A percentile compares a stretch with the other conserved stretches of the same genome.
Evolutionary conservation across 148 eudicot genomes (phyloP).

Genomic region (Amaranthus cruentus): DNA sequence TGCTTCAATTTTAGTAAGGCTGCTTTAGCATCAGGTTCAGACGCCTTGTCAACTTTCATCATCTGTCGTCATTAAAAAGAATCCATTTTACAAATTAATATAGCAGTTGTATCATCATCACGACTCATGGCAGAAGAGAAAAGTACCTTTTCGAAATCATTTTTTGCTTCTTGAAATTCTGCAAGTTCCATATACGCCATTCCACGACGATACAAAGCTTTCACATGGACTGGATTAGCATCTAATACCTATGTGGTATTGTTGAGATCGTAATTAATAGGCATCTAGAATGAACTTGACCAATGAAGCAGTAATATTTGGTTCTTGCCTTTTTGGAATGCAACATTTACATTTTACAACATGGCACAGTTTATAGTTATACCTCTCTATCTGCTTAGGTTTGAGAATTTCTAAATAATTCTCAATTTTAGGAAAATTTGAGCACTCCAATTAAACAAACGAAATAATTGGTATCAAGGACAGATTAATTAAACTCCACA

Average conservation of each 20-base stretch:
- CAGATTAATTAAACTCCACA: not conserved
- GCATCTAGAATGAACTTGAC: not conserved
- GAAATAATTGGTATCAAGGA: not conserved
- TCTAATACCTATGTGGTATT: conserved; percentile 62
- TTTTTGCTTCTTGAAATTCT: conserved; percentile 88
- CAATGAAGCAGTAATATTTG: not conserved
- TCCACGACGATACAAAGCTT: conserved; percentile 96
- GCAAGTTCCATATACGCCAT: conserved; percentile 90
- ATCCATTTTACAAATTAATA: conserved; percentile 12
- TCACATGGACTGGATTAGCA: conserved; percentile 75
- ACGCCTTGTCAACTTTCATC: conserved; percentile 74
- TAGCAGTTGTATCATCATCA: not conserved
- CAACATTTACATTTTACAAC: conserved; percentile 2
- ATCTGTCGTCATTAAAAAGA: conserved; percentile 46
- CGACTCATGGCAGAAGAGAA: not conserved
- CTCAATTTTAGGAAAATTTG: no score
- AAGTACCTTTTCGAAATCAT: conserved; percentile 75
- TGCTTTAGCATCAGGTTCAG: conserved; percentile 83
- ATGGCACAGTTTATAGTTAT: not conserved
- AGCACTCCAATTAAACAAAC: not conserved
- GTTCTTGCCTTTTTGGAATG: not conserved
- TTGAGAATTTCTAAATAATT: not conserved
- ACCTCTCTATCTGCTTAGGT: not conserved
- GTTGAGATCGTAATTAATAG: not conserved
- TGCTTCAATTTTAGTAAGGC: conserved; percentile 82